phyloP scores from a whole-genome alignment of 1,139 yeast genomes.

The Eremothecium sinecaudum region DNA sequence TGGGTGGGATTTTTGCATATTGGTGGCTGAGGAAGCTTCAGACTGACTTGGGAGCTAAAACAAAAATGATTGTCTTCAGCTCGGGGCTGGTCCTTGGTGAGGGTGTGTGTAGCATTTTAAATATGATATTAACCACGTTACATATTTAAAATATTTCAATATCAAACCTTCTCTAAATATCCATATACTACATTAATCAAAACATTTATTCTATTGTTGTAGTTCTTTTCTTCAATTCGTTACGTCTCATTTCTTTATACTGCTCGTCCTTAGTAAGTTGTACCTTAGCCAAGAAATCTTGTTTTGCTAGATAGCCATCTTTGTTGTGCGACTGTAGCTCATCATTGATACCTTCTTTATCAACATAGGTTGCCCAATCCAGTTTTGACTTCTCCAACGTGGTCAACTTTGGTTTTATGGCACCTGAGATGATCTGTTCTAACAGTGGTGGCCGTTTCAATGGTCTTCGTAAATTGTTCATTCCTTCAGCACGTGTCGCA shows the following conservation, averaged over 20 bases:
- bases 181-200: neutral
- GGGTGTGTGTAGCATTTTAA: constrained; percentile 75
- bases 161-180: constrained; percentile 7
- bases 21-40: constrained; percentile 41
- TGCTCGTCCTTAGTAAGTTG: constrained; percentile 57
- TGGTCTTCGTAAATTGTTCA: constrained; percentile 29
- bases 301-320: constrained; percentile 82
- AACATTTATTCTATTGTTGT: too few relatives aligned
- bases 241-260: constrained; percentile 46
- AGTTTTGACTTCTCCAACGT: constrained; percentile 86
- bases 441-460: constrained; percentile 68
- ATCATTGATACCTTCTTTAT: constrained; percentile 70
- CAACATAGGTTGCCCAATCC: constrained; percentile 95
- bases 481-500: constrained; percentile 7
- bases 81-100: constrained; percentile 92
- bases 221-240: constrained; percentile 22
- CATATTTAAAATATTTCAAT: constrained; percentile 42
- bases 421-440: constrained; percentile 56
- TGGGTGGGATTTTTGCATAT: constrained; percentile 75
- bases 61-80: constrained; percentile 74
- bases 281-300: constrained; percentile 76
- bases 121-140: constrained; percentile 67
- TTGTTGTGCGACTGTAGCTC: constrained; percentile 68
- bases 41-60: constrained; percentile 38
- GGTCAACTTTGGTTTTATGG: constrained; percentile 62